phyloP scores from a whole-genome alignment of 1,284 basidiomycete species.

The Malassezia obtusa region DNA sequence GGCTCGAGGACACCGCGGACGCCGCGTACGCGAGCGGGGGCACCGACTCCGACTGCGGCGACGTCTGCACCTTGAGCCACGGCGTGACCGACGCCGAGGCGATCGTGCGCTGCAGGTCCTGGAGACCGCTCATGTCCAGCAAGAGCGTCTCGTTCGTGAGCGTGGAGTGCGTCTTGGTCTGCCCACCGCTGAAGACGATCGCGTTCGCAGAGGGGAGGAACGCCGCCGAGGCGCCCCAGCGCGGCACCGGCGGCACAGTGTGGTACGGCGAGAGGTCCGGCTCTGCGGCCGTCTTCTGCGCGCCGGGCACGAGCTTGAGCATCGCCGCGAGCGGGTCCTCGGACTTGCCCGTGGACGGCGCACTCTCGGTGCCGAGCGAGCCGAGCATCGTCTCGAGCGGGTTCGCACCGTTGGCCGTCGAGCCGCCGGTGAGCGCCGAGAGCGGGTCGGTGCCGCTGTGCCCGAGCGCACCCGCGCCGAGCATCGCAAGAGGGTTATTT shows the following conservation, averaged over 20 bases:
- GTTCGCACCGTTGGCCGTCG: too few species aligned
- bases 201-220: slow-evolving; percentile 23
- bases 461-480: background rate
- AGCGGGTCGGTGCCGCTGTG: background rate
- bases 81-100: background rate
- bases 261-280: slow-evolving; percentile 8
- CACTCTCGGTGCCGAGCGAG: too few species aligned
- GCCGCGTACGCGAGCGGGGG: slow-evolving; percentile 19
- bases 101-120: background rate
- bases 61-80: slow-evolving; percentile 3
- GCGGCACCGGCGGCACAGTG: background rate
- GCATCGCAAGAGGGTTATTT: background rate
- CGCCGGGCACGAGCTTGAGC: background rate
- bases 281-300: background rate
- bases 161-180: slow-evolving; percentile 6
- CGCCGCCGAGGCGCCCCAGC: slow-evolving; percentile 41
- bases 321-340: background rate
- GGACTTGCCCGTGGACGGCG: background rate
- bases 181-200: slow-evolving; percentile 22
- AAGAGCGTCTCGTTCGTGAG: slow-evolving; percentile 25
- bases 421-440: too few species aligned
- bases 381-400: too few species aligned
- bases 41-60: background rate
- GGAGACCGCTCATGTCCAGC: slow-evolving; percentile 18
- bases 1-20: slow-evolving; percentile 8